These are phyloP conservation scores for Termitomyces heimii DNA, from an alignment of 768 basidiomycete genomes.

Conservation along the genomic window DNA sequence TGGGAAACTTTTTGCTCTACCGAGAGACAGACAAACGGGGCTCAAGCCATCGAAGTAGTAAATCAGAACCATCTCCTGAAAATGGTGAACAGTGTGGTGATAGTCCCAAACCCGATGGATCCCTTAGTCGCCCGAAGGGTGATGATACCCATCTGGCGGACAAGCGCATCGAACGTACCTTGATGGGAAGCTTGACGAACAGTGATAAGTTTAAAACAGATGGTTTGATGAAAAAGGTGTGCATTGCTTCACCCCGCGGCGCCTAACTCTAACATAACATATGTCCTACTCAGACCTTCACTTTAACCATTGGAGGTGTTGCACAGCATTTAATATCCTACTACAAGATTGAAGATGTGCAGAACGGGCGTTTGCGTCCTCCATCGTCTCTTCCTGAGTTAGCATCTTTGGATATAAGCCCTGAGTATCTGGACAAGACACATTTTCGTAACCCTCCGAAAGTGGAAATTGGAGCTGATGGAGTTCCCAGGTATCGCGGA, in stretches of 20 bases:
- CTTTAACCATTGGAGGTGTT: conserved; percentile 76
- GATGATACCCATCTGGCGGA: conserved; percentile 47
- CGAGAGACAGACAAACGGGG: conserved; percentile 88
- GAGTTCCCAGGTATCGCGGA: conserved; percentile 74
- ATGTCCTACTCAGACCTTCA: conserved; percentile 66
- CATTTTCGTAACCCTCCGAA: conserved; percentile 90
- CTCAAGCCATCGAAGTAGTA: conserved; percentile 51
- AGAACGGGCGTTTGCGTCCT: conserved; percentile 78
- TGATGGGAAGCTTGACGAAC: conserved; percentile 90
- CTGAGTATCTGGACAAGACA: conserved; percentile 83
- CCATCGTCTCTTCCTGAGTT: conserved; percentile 89
- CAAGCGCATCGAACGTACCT: conserved; percentile 69
- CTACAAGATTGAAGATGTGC: conserved; percentile 89
- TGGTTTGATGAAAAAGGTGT: conserved; percentile 96
- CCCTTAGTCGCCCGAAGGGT: conserved; percentile 61
- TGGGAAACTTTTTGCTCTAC: conserved; percentile 94
- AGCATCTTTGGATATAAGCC: conserved; percentile 77
- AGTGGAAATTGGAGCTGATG: conserved; percentile 82
- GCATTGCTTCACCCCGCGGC: conserved; percentile 15
- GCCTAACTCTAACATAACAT: conserved; percentile 4
- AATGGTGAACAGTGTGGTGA: conserved; percentile 26
- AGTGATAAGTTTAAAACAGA: conserved; percentile 89
- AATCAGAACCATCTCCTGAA: conserved; percentile 33
- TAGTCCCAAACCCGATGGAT: conserved; percentile 25
- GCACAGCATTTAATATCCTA: conserved; percentile 94